Base-by-base conservation (phyloP, 1,284 basidiomycete species). In the Naganishia albida region DNA sequence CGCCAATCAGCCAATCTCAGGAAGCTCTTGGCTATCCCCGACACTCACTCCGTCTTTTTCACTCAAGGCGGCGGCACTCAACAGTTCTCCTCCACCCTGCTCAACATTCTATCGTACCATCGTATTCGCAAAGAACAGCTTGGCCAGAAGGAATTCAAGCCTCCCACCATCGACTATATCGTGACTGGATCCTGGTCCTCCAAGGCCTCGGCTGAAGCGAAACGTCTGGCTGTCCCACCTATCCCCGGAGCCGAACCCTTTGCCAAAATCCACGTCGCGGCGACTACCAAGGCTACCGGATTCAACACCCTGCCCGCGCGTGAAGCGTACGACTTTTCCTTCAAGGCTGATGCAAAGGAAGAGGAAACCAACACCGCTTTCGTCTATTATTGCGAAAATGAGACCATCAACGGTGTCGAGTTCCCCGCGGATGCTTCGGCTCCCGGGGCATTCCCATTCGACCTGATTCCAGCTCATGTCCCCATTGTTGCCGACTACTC, bases 371-470 rank as follows among this genome's bases (percentile, higher is more conserved):
- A 62, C 40, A 88, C 95, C 1, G 94, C 91, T 10, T 86, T 94
- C 74, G 88, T 98, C 63, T 98, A 96, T 81, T 99, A 98, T 81
- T 99, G 96, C 84, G 95, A 98, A 78, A 99, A 99, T 82, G 96
- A 99, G 82, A 99, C 96, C 2, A 91, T 99, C 66, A 89, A 97
- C 73, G 96, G 96, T 39, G 88, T 95, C 63, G 90, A 99, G 81
- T 98, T 92, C 81, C 83, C 89, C 3, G 76, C 82, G 49, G 83
- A 86, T 66, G 77, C 85, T 4, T 82, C 86, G 18, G 94, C 95
- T 81, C 91, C 93, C 1, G 89, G 88, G 81, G 84, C 88, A n/a
- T 97, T 98, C 83, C 94, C 95, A 2, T 91, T 90, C 81, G 83
- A 90, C 69, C 81, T 67, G 44, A 82, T 98, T 44, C 86, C 87